A percentile compares a stretch with the other conserved stretches of the same genome.
Evolutionary conservation across 1,284 basidiomycete species (phyloP).

Genomic region (Schizopora paradoxa): DNA sequence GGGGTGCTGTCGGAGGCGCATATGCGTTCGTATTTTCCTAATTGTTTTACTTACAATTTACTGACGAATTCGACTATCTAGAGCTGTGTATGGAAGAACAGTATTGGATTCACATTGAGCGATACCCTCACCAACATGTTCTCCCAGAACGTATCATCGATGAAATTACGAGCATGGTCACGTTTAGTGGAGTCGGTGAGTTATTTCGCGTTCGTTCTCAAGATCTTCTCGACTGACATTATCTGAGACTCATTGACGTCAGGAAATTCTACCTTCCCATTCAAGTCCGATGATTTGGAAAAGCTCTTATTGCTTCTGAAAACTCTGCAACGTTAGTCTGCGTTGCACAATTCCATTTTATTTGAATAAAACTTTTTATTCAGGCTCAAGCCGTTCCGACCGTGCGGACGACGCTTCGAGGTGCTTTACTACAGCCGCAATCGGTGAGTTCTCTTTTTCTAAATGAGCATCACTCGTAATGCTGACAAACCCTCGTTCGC

Average conservation of each 20-base stretch:
- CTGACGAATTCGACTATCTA: not conserved
- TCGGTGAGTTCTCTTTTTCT: not conserved
- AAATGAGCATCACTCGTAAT: not conserved
- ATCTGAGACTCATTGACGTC: not conserved
- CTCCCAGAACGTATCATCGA: not conserved
- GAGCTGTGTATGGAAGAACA: not conserved
- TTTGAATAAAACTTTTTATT: too few species aligned
- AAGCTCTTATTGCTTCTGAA: not conserved
- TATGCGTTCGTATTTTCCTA: not conserved
- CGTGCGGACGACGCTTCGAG: too few species aligned
- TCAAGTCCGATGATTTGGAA: not conserved
- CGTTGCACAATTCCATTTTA: not conserved
- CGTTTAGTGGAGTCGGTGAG: not conserved
- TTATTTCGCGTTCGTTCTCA: not conserved
- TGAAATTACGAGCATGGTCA: not conserved
- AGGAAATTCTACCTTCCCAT: not conserved
- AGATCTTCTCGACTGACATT: not conserved
- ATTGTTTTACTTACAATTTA: not conserved
- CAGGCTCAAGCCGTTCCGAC: too few species aligned
- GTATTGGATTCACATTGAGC: not conserved
- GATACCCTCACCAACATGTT: not conserved
- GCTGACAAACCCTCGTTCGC: too few species aligned
- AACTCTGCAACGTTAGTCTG: not conserved
- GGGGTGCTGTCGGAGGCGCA: conserved; percentile 28
- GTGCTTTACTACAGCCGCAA: too few species aligned